phyloP scores from a whole-genome alignment of 192 early-diverging fungal genomes.

The Coemansia sp. region DNA sequence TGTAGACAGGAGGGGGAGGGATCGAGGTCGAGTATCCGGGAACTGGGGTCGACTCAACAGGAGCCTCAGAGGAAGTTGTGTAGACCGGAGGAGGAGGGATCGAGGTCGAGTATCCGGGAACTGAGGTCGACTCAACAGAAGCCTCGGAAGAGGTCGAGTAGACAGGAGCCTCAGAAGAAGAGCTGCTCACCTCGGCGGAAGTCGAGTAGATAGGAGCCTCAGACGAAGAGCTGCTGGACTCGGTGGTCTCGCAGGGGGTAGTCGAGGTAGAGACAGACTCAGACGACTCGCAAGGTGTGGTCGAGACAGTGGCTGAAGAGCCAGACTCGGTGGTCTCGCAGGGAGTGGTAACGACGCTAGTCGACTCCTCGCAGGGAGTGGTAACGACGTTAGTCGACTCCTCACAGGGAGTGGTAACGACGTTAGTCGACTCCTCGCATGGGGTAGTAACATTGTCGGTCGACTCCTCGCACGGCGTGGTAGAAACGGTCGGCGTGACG shows the following conservation, averaged over 20 bases:
- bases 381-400: background rate
- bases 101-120: background rate
- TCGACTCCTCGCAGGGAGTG: background rate
- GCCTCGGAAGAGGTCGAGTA: slow-evolving; percentile 1
- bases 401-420: background rate
- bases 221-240: slow-evolving; percentile 2
- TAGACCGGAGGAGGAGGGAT: slow-evolving; percentile 8
- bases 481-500: slow-evolving; percentile 7
- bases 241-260: slow-evolving; percentile 5
- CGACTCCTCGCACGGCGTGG: slow-evolving; percentile 10
- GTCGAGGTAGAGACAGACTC: slow-evolving; percentile 7
- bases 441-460: background rate
- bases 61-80: background rate
- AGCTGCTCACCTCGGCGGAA: slow-evolving; percentile 6
- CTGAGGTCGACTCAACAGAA: background rate
- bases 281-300: slow-evolving; percentile 6
- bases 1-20: background rate
- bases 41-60: background rate
- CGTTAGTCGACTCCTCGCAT: background rate
- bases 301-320: background rate
- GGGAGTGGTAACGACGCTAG: background rate
- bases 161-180: slow-evolving; percentile 2
- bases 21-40: background rate
- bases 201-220: slow-evolving; percentile 3
- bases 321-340: slow-evolving; percentile 6